Evolutionary conservation across 2,329 filamentous ascomycete species (phyloP).

Genomic region (Hypocrella siamensis): DNA sequence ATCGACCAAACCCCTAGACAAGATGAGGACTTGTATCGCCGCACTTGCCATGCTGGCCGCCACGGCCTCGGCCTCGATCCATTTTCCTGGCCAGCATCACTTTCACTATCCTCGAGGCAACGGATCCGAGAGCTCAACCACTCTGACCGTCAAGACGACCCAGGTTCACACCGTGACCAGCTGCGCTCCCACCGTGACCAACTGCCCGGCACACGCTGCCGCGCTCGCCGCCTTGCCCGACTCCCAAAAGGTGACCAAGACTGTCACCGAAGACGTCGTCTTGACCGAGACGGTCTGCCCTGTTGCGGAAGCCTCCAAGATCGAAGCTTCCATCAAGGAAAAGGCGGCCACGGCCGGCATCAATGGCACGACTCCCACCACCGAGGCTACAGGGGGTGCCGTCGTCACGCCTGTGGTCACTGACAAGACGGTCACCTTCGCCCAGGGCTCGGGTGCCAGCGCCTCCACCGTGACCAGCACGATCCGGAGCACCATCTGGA

Average conservation of each 20-base stretch:
- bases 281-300: constrained; percentile 29
- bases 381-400: too few species aligned
- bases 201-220: constrained; percentile 29
- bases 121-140: constrained; percentile 15
- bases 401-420: constrained; percentile 15
- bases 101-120: constrained; percentile 15
- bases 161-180: constrained; percentile 41
- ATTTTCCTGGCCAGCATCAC: constrained; percentile 17
- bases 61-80: constrained; percentile 23
- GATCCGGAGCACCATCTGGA: constrained; percentile 24
- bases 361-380: constrained; percentile 15
- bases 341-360: constrained; percentile 19
- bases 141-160: constrained; percentile 35
- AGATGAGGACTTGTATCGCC: constrained; percentile 31
- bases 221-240: constrained; percentile 19
- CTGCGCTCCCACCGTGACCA: constrained; percentile 39
- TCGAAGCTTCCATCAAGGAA: constrained; percentile 23
- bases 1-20: constrained; percentile 10
- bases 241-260: constrained; percentile 15
- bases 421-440: constrained; percentile 18
- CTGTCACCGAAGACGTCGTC: constrained; percentile 22
- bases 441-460: constrained; percentile 15
- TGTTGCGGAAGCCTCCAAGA: constrained; percentile 22
- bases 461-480: constrained; percentile 23
- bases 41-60: constrained; percentile 28